Percentiles rank a stretch among this genome's conserved stretches.
Evolutionary conservation across 192 early-diverging fungal species (phyloP).

Genomic region (Borealophlyctis nickersoniae): DNA sequence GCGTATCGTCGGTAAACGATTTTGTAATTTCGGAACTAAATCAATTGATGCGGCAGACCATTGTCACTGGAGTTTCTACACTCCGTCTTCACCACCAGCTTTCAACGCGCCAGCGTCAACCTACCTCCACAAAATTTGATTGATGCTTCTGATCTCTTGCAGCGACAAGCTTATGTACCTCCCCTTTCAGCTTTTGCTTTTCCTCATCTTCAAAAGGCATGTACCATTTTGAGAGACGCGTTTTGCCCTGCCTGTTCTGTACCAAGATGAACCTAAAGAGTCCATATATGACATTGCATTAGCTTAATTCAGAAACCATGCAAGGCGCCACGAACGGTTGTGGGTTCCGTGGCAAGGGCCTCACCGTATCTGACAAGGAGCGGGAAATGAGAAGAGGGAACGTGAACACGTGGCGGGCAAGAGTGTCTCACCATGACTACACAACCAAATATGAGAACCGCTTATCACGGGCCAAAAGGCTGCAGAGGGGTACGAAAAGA

Average conservation of each 20-base stretch:
- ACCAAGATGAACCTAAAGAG: conserved; percentile 90
- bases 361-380: too few relatives aligned
- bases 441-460: too few relatives aligned
- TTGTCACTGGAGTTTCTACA: not conserved
- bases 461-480: too few relatives aligned
- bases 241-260: conserved; percentile 98
- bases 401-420: too few relatives aligned
- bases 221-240: conserved; percentile 96
- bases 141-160: conserved; percentile 95
- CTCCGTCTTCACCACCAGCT: not conserved
- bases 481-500: too few relatives aligned
- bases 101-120: not conserved
- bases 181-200: conserved; percentile 87
- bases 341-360: too few relatives aligned
- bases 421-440: too few relatives aligned
- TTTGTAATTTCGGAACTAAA: conserved; percentile 93
- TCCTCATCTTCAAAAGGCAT: conserved; percentile 91
- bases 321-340: too few relatives aligned
- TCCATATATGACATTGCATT: too few relatives aligned
- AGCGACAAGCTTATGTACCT: conserved; percentile 94
- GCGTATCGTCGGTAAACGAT: conserved; percentile 98
- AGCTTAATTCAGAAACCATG: too few relatives aligned
- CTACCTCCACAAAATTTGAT: conserved; percentile 94
- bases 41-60: not conserved
- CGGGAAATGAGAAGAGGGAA: too few relatives aligned